Evolutionary conservation across 2,329 filamentous ascomycete species (phyloP).

Genomic region (Byssothecium circinans): DNA sequence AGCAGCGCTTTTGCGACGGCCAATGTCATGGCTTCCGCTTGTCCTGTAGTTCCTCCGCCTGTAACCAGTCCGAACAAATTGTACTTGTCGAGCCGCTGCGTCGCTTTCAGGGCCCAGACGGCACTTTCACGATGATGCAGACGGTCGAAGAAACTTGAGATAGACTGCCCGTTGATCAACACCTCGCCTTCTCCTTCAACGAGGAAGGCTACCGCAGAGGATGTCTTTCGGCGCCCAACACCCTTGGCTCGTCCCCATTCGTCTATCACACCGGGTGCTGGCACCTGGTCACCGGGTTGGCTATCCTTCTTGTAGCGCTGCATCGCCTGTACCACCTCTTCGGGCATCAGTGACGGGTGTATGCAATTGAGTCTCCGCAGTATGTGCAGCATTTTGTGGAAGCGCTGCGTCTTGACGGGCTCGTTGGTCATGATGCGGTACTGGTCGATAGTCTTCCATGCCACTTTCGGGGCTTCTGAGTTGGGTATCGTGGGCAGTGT

Average conservation of each 20-base stretch:
- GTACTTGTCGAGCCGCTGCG: conserved; percentile 88
- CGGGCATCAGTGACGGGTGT: conserved; percentile 73
- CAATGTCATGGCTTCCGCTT: conserved; percentile 91
- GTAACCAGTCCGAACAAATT: conserved; percentile 86
- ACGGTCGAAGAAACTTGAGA: conserved; percentile 79
- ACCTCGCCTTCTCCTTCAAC: conserved; percentile 93
- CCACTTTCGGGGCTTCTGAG: conserved; percentile 69
- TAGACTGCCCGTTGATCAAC: conserved; percentile 83
- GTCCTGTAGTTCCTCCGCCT: conserved; percentile 90
- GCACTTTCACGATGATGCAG: conserved; percentile 94
- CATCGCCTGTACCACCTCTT: conserved; percentile 67
- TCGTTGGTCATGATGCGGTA: conserved; percentile 62
- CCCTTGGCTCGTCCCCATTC: conserved; percentile 76
- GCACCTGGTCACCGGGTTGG: conserved; percentile 67
- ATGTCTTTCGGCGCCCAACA: conserved; percentile 84
- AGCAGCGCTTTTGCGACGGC: conserved; percentile 85
- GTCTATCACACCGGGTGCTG: conserved; percentile 70
- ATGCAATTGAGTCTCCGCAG: conserved; percentile 84
- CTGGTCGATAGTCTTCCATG: conserved; percentile 78
- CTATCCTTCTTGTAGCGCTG: conserved; percentile 72
- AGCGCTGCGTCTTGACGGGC: conserved; percentile 65
- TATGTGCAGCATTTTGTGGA: conserved; percentile 72
- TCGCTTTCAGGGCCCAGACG: conserved; percentile 84
- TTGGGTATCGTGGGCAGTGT: conserved; percentile 69
- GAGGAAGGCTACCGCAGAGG: conserved; percentile 79